These are phyloP conservation scores for Boletellus sp. DNA, from an alignment of 768 basidiomycete species.

Conservation along the genomic window DNA sequence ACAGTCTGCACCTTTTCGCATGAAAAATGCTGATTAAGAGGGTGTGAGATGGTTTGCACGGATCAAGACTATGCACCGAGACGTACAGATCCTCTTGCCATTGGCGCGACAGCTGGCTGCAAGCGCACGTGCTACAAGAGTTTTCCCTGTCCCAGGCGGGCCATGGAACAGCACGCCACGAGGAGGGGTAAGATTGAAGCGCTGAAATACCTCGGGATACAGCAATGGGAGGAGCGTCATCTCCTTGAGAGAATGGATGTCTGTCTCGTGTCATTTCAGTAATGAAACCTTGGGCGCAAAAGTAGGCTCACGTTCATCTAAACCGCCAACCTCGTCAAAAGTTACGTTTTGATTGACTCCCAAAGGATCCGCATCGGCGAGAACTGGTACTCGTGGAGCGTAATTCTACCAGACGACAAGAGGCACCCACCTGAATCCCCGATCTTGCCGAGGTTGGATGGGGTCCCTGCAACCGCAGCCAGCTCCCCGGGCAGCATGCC, in stretches of 20 bases:
- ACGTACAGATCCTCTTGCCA: conserved; percentile 83
- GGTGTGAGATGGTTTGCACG: neutral
- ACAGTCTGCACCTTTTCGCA: conserved; percentile 98
- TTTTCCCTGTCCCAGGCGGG: conserved; percentile 98
- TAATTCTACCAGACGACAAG: conserved; percentile 13
- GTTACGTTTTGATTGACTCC: conserved; percentile 92
- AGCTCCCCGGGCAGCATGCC: conserved; percentile 59
- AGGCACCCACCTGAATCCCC: conserved; percentile 61
- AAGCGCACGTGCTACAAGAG: conserved; percentile 87
- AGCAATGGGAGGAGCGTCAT: conserved; percentile 95
- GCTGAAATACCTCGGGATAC: conserved; percentile 96
- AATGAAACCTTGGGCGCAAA: neutral
- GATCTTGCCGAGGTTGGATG: conserved; percentile 82
- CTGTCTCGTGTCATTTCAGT: conserved; percentile 36
- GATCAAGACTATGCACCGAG: neutral
- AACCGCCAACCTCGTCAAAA: conserved; percentile 93
- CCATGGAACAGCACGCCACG: conserved; percentile 97
- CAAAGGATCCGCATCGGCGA: conserved; percentile 94
- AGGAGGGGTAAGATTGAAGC: conserved; percentile 91
- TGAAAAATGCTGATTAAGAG: conserved; percentile 81
- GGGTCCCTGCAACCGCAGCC: conserved; percentile 66
- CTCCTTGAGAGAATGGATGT: conserved; percentile 95
- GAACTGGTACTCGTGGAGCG: conserved; percentile 41
- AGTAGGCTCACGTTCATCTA: conserved; percentile 76
- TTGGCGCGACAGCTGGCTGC: conserved; percentile 88